Percentiles rank a stretch among this genome's conserved stretches.
phyloP scores from a whole-genome alignment of 2,329 filamentous ascomycete species.

The Xylaria polymorpha region DNA sequence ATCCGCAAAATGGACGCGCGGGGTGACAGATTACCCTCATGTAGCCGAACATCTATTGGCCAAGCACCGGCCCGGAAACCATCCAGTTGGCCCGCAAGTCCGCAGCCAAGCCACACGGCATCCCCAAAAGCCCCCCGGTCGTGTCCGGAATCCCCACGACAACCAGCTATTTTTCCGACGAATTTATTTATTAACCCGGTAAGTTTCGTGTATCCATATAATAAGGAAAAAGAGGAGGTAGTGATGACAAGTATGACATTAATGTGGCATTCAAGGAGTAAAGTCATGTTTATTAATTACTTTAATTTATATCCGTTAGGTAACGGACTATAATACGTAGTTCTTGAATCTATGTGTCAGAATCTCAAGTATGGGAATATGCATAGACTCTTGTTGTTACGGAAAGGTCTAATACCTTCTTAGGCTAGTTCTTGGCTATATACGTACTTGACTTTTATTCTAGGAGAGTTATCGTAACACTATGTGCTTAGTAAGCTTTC shows the following conservation, averaged over 20 bases:
- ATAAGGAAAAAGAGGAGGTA: background rate
- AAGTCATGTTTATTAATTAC: background rate
- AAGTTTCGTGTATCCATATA: background rate
- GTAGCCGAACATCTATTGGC: background rate
- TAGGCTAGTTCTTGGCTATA: too few species aligned
- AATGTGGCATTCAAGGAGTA: background rate
- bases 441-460: too few species aligned
- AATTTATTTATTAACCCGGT: background rate
- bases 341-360: background rate
- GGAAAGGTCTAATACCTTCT: too few species aligned
- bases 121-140: background rate
- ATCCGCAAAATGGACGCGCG: background rate
- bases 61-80: background rate
- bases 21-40: background rate
- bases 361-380: too few species aligned
- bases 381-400: too few species aligned
- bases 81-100: background rate
- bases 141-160: background rate
- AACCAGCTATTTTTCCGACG: background rate
- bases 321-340: background rate
- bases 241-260: background rate
- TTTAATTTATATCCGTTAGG: background rate
- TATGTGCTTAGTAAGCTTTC: background rate
- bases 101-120: background rate
- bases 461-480: too few species aligned